Base-by-base conservation (phyloP, 2,329 filamentous ascomycete genomes). In the Colletotrichum euphorbiae region DNA sequence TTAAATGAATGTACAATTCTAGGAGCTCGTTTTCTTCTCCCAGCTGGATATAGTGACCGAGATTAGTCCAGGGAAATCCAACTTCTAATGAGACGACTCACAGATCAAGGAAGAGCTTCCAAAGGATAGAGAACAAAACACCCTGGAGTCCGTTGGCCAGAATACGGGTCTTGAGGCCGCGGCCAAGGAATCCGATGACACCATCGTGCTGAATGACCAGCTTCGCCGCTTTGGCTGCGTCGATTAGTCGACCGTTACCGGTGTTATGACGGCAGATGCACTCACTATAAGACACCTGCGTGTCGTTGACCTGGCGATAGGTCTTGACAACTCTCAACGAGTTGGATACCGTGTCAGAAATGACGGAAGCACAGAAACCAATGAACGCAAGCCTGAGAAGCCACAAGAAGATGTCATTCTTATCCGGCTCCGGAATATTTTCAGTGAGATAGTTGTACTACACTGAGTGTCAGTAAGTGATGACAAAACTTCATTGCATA, bases 231-330 rank as follows among this genome's bases (percentile, higher is more conserved):
- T 84, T 79, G 6, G 77, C 81, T 84, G 54, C 31, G 17, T 15
- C 13, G 43, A 43, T 36, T 2, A 33, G 33, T 11, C 4, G 33
- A 1, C 4, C 11, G 3, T 11, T 8, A 7, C 15, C 6, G 7
- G 6, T 4, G 1, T 15, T 11, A 5, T 8, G 3, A 2, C 12
- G n/a, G 4, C 24, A 42, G 4, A 28, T 52, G 8, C 0, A 40
- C 75, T 74, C 74, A 84, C 82, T 67, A 45, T 84, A 84, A 2
- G 82, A 83, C 1, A 84, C 77, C 51, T 82, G 76, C 4, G 77
- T 81, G 17, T 84, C 81, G 58, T 84, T 84, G 66, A 84, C 82
- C 69, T 84, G 82, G 1, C 82, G 81, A 63, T 83, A 84, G 0
- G 82, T 84, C 73, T 84, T 84, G 5, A 84, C 78, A 0, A 84